Evolutionary conservation across 2,329 filamentous ascomycete species (phyloP).

Genomic region (Aspergillus novofumigatus): DNA sequence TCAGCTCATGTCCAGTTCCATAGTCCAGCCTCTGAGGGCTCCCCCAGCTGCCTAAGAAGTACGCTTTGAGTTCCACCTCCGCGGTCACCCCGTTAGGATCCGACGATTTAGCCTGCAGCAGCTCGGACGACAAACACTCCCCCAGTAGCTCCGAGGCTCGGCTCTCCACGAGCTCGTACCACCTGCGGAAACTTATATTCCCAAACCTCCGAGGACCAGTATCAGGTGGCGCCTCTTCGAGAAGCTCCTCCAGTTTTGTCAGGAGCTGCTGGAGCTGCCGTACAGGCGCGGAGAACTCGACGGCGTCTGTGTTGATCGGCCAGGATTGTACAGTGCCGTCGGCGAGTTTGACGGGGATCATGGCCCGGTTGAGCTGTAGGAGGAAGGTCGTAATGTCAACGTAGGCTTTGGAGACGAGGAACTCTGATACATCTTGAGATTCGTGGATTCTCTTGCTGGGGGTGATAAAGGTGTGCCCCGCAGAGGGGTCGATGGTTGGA

Average conservation of each 20-base stretch:
- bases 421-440: constrained; percentile 72
- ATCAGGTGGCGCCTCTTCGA: constrained; percentile 78
- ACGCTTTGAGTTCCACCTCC: constrained; percentile 67
- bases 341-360: constrained; percentile 64
- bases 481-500: constrained; percentile 43
- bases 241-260: constrained; percentile 58
- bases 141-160: constrained; percentile 54
- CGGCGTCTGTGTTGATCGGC: constrained; percentile 38
- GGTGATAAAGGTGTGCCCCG: constrained; percentile 56
- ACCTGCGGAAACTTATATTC: constrained; percentile 83
- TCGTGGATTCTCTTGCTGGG: constrained; percentile 83
- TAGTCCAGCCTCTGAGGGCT: constrained; percentile 89
- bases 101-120: constrained; percentile 36
- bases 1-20: constrained; percentile 92
- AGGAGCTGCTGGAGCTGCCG: constrained; percentile 64
- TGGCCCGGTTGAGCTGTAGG: constrained; percentile 80
- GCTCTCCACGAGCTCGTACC: constrained; percentile 67
- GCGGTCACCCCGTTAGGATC: constrained; percentile 42
- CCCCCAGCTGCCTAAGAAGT: constrained; percentile 82
- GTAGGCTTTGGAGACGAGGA: constrained; percentile 78
- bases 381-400: constrained; percentile 82
- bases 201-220: constrained; percentile 85
- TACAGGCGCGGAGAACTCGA: constrained; percentile 55
- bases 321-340: constrained; percentile 47
- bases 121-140: constrained; percentile 50